These are phyloP conservation scores for Cupressus sempervirens DNA, from an alignment of 75 land plant species.

Conservation along the genomic window DNA sequence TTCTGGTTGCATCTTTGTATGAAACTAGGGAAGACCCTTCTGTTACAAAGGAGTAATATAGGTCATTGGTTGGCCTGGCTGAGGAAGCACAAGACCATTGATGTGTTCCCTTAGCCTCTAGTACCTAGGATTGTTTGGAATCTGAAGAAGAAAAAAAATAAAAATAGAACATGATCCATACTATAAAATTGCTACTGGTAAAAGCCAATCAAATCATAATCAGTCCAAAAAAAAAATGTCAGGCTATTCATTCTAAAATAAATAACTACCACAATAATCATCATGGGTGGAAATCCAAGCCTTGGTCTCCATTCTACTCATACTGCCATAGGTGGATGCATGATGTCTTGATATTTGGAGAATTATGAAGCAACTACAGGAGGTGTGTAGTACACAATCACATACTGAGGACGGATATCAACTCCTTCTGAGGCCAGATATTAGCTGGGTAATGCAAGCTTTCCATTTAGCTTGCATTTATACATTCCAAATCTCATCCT, in stretches of 20 bases:
- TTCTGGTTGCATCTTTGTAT: slow-evolving; percentile 36
- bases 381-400: slow-evolving; percentile 36
- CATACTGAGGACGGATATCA: slow-evolving; percentile 50
- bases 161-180: background rate
- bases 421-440: slow-evolving; percentile 33
- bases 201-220: background rate
- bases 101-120: slow-evolving; percentile 47
- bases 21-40: slow-evolving; percentile 16
- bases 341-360: slow-evolving; percentile 48
- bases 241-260: background rate
- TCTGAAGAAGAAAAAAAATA: slow-evolving; percentile 16
- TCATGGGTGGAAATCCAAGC: slow-evolving; percentile 43
- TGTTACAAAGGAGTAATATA: slow-evolving; percentile 26
- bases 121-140: slow-evolving; percentile 32
- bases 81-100: slow-evolving; percentile 42
- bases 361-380: slow-evolving; percentile 35
- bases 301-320: slow-evolving; percentile 64
- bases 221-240: background rate
- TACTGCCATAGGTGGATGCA: slow-evolving; percentile 53
- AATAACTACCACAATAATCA: slow-evolving; percentile 26
- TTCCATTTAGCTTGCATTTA: slow-evolving; percentile 58
- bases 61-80: slow-evolving; percentile 24
- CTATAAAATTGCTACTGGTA: background rate
- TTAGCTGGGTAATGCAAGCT: slow-evolving; percentile 28
- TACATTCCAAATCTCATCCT: slow-evolving; percentile 64